Evolutionary conservation across 139 green algal species (phyloP).

Genomic region (Astrephomene gubernaculifera): DNA sequence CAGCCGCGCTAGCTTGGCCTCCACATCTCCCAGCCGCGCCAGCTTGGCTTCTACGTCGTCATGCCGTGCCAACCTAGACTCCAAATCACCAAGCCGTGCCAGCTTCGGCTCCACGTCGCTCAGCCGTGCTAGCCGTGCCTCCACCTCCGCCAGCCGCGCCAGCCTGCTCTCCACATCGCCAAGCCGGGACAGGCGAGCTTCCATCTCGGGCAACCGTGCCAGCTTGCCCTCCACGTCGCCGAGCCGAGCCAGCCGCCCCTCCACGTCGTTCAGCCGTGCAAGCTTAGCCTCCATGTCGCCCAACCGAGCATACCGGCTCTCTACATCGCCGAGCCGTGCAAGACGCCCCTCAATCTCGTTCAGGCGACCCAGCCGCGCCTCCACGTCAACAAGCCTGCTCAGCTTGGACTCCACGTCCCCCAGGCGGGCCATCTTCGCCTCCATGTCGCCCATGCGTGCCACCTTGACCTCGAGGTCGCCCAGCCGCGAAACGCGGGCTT

Average conservation of each 20-base stretch:
- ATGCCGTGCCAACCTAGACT: not conserved
- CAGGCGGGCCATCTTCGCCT: not conserved
- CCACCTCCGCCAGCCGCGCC: not conserved
- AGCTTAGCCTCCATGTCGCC: constrained; percentile 11
- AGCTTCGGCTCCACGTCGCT: not conserved
- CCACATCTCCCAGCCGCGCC: not conserved
- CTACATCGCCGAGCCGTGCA: not conserved
- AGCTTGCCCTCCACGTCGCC: constrained; percentile 21
- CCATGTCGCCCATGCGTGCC: constrained; percentile 22
- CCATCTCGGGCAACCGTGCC: not conserved
- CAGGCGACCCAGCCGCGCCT: constrained; percentile 1
- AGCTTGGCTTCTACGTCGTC: not conserved
- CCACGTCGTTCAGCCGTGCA: not conserved
- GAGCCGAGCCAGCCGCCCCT: constrained; percentile 1
- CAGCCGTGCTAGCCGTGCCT: not conserved
- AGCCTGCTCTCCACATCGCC: constrained; percentile 15
- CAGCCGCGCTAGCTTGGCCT: not conserved
- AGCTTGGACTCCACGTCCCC: constrained; percentile 14
- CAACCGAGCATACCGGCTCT: constrained; percentile 13
- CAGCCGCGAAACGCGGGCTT: constrained; percentile 15
- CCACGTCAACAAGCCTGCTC: not conserved
- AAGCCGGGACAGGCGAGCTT: not conserved
- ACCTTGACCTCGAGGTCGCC: constrained; percentile 29
- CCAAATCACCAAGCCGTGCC: not conserved
- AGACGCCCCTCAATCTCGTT: not conserved